Conservation (phyloP, 73 alveolate genomes). For the Paraurostyla sp. region DNA sequence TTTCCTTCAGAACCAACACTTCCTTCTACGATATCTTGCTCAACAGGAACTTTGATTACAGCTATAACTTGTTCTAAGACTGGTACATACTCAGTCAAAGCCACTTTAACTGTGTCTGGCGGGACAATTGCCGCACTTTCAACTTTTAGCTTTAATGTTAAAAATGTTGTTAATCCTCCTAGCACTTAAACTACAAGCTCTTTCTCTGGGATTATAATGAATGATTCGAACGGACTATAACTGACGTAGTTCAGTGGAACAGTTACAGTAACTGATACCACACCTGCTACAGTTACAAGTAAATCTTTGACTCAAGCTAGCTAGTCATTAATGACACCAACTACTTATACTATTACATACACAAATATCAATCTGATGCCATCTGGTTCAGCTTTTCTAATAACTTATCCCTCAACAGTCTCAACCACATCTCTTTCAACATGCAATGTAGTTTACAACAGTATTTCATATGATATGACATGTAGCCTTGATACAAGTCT, state of each 20-base stretch:
- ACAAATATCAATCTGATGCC: conserved; percentile 14
- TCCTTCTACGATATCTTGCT: conserved; percentile 53
- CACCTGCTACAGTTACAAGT: conserved; percentile 37
- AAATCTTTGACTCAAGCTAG: not conserved
- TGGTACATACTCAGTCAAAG: conserved; percentile 11
- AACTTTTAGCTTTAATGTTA: not conserved
- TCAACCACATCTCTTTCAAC: not conserved
- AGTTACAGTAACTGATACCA: not conserved
- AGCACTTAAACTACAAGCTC: not conserved
- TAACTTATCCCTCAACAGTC: not conserved
- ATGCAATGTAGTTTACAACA: not conserved
- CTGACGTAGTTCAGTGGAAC: not conserved
- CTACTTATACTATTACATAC: conserved; percentile 25
- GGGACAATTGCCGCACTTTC: not conserved
- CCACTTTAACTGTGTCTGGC: conserved; percentile 19
- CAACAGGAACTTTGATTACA: conserved; percentile 9
- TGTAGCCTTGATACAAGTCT: not conserved
- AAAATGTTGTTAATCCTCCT: not conserved
- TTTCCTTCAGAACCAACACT: conserved; percentile 51
- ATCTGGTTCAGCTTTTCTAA: not conserved
- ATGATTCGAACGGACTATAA: not conserved
- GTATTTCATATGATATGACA: not conserved
- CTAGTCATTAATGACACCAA: not conserved
- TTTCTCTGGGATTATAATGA: not conserved
- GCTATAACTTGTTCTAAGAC: conserved; percentile 4